These are phyloP conservation scores for Fusarium dimerum DNA, from an alignment of 2,329 filamentous ascomycete species.

Conservation along the genomic window DNA sequence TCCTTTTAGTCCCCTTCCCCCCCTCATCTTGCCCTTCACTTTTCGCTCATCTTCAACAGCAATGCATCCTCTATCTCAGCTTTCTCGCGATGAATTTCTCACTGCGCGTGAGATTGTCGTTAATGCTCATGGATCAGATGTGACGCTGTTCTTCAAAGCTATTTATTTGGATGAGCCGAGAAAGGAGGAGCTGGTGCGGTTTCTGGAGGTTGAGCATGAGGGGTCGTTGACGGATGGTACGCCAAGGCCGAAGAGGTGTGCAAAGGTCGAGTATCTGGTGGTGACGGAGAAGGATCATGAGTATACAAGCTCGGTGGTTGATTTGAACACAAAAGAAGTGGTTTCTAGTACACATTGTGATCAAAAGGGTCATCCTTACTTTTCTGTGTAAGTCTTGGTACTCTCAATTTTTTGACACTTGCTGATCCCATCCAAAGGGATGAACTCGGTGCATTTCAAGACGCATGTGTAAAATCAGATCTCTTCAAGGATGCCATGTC, in stretches of 20 bases:
- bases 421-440: constrained; percentile 19
- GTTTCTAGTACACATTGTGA: constrained; percentile 26
- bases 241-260: constrained; percentile 46
- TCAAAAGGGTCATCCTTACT: constrained; percentile 39
- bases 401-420: not conserved
- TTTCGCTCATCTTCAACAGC: not conserved
- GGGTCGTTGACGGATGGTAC: constrained; percentile 45
- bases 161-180: constrained; percentile 65
- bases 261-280: constrained; percentile 48
- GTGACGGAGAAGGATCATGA: constrained; percentile 34
- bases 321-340: constrained; percentile 36
- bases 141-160: constrained; percentile 50
- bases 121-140: constrained; percentile 26
- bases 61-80: constrained; percentile 48
- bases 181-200: constrained; percentile 59
- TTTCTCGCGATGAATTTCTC: constrained; percentile 51
- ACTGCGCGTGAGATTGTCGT: constrained; percentile 48
- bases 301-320: constrained; percentile 41
- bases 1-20: not conserved
- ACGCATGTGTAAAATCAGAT: constrained; percentile 43
- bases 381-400: constrained; percentile 28
- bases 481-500: constrained; percentile 49
- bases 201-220: constrained; percentile 63
- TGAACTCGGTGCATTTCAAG: constrained; percentile 44
- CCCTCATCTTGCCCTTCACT: not conserved